Conservation (phyloP, 768 basidiomycete genomes). For the Gyrodon lividus region DNA sequence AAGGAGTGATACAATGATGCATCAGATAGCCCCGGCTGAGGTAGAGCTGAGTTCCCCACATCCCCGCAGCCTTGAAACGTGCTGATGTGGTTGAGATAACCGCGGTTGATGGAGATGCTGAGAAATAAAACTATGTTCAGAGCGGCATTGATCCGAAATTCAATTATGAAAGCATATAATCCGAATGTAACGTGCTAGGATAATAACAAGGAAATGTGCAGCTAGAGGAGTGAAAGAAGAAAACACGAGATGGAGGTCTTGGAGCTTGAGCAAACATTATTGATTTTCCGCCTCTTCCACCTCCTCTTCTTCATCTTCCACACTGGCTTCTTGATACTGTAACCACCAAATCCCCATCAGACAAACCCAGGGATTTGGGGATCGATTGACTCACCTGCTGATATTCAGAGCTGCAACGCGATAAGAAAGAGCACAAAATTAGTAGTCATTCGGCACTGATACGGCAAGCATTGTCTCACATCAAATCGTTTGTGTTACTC, state of each 20-base stretch:
- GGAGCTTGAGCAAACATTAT: constrained; percentile 17
- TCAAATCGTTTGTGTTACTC: constrained; percentile 76
- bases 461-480: constrained; percentile 49
- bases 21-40: background rate
- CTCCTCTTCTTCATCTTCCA: constrained; percentile 44
- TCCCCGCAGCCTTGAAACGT: background rate
- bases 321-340: constrained; percentile 61
- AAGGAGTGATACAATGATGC: background rate
- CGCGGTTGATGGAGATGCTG: background rate
- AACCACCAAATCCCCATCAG: background rate
- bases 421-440: constrained; percentile 9
- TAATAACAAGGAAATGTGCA: constrained; percentile 4
- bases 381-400: constrained; percentile 58
- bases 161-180: constrained; percentile 21
- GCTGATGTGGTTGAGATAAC: background rate
- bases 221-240: background rate
- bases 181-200: constrained; percentile 12
- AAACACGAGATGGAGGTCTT: background rate
- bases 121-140: background rate
- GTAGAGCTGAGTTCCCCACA: background rate
- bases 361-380: background rate
- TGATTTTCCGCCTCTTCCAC: constrained; percentile 27
- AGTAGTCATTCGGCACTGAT: background rate
- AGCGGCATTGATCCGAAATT: constrained; percentile 9
- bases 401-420: constrained; percentile 71